These are phyloP conservation scores for Fusarium buxicola DNA, from an alignment of 2,329 filamentous ascomycete genomes.

Conservation along the genomic window DNA sequence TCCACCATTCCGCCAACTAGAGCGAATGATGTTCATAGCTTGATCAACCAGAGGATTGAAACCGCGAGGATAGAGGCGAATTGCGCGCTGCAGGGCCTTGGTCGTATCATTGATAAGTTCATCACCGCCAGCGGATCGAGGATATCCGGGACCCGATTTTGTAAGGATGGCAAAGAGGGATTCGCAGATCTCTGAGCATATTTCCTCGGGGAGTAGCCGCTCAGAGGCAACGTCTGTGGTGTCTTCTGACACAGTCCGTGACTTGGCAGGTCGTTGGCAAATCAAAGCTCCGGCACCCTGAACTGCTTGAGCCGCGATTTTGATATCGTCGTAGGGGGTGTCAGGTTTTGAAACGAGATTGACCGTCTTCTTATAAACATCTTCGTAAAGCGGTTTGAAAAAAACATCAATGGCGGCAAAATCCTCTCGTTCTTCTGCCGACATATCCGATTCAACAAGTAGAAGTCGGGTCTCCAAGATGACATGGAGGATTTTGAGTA, in stretches of 20 bases:
- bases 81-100: slow-evolving; percentile 55
- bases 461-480: slow-evolving; percentile 60
- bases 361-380: slow-evolving; percentile 57
- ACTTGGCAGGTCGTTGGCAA: slow-evolving; percentile 52
- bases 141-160: slow-evolving; percentile 35
- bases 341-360: slow-evolving; percentile 44
- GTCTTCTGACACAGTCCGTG: slow-evolving; percentile 11
- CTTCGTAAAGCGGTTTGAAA: slow-evolving; percentile 57
- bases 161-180: slow-evolving; percentile 49
- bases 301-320: slow-evolving; percentile 57
- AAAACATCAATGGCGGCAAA: slow-evolving; percentile 52
- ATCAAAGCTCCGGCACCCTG: slow-evolving; percentile 60
- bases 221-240: slow-evolving; percentile 9
- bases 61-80: slow-evolving; percentile 51
- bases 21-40: slow-evolving; percentile 43
- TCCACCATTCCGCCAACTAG: slow-evolving; percentile 35
- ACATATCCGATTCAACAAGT: slow-evolving; percentile 51
- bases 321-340: slow-evolving; percentile 53
- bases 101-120: slow-evolving; percentile 57
- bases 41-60: slow-evolving; percentile 51
- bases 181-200: slow-evolving; percentile 55
- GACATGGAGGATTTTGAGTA: slow-evolving; percentile 63
- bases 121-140: slow-evolving; percentile 45
- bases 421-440: slow-evolving; percentile 51
- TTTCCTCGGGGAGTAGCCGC: slow-evolving; percentile 51